Evolutionary conservation across 2,329 filamentous ascomycete genomes (phyloP).

Genomic region (Venturiaceae sp.): DNA sequence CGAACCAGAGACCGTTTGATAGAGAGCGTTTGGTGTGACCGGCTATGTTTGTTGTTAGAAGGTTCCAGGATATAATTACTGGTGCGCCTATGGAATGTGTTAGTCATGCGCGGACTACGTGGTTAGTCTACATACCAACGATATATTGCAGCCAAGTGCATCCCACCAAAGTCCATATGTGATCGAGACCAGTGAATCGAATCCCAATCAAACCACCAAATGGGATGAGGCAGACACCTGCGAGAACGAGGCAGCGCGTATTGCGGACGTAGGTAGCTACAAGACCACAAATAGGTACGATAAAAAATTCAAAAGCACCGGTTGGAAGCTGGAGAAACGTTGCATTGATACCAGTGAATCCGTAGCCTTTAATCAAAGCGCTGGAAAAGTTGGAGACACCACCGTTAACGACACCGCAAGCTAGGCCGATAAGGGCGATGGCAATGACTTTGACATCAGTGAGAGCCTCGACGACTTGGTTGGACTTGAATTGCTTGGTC

Average conservation of each 20-base stretch:
- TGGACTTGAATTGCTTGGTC: slow-evolving; percentile 20
- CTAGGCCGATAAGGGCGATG: slow-evolving; percentile 20
- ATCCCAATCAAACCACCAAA: slow-evolving; percentile 39
- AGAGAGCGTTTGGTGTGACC: slow-evolving; percentile 15
- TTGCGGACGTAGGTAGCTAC: neutral
- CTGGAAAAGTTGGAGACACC: slow-evolving; percentile 12
- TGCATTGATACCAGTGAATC: neutral
- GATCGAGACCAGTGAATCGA: slow-evolving; percentile 33
- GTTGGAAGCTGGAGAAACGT: neutral
- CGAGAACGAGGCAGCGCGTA: neutral
- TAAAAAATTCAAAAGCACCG: neutral
- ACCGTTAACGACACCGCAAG: slow-evolving; percentile 14
- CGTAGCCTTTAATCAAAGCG: neutral
- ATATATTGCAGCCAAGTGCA: slow-evolving; percentile 44
- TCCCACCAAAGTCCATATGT: slow-evolving; percentile 40
- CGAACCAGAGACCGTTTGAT: slow-evolving; percentile 11
- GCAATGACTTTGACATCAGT: slow-evolving; percentile 39
- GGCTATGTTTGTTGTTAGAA: slow-evolving; percentile 23
- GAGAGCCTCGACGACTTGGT: slow-evolving; percentile 15
- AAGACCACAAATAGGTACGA: neutral
- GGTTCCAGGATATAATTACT: slow-evolving; percentile 42
- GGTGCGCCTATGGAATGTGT: slow-evolving; percentile 28
- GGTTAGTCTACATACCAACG: slow-evolving; percentile 13
- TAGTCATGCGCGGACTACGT: neutral
- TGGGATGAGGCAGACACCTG: neutral